Conservation (phyloP, 1,284 basidiomycete genomes). For the Sutorius eximius region DNA sequence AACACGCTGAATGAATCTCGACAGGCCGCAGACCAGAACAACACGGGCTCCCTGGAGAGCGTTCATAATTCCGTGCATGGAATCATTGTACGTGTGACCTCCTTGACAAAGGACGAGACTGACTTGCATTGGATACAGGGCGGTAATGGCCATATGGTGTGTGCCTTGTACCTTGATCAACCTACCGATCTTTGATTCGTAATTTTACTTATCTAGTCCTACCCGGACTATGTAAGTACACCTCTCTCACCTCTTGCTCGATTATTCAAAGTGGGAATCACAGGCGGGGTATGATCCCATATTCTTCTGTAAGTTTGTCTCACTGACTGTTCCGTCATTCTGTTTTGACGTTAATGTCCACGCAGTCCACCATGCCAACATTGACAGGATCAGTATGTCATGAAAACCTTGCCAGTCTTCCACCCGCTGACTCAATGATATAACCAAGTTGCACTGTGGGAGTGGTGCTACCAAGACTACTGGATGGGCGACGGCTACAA, state of each 20-base stretch:
- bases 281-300: slow-evolving; percentile 27
- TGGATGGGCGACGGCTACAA: slow-evolving; percentile 25
- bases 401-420: too few relatives aligned
- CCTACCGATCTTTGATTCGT: neutral
- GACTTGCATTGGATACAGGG: slow-evolving; percentile 10
- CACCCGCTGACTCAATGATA: neutral
- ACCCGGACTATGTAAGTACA: slow-evolving; percentile 24
- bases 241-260: too few relatives aligned
- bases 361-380: slow-evolving; percentile 26
- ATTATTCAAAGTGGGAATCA: neutral
- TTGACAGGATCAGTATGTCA: slow-evolving; percentile 26
- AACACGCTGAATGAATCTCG: slow-evolving; percentile 21
- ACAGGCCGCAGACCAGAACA: slow-evolving; percentile 7
- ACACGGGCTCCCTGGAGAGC: slow-evolving; percentile 17
- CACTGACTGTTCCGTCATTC: too few relatives aligned
- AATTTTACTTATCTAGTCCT: slow-evolving; percentile 4
- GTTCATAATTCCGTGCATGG: slow-evolving; percentile 19
- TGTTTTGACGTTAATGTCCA: neutral
- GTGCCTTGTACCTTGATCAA: slow-evolving; percentile 1
- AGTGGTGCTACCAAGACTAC: slow-evolving; percentile 27
- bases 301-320: slow-evolving; percentile 22
- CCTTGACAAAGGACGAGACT: neutral
- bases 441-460: slow-evolving; percentile 24
- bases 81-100: slow-evolving; percentile 13
- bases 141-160: slow-evolving; percentile 26